Evolutionary conservation across 164 flowering plant species (phyloP).

Genomic region (Dillenia turbinata): DNA sequence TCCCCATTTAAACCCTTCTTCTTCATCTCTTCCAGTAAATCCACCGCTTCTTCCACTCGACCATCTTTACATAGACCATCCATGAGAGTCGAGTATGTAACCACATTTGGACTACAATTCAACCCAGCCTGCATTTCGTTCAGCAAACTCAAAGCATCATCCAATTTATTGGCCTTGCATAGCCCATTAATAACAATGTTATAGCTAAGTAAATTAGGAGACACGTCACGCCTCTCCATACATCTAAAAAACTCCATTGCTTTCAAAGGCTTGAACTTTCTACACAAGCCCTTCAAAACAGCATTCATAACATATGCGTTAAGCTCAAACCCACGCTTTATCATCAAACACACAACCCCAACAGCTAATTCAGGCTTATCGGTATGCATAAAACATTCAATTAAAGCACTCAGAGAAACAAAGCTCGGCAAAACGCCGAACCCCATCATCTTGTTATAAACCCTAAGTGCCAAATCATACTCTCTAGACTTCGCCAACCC

Average conservation of each 20-base stretch:
- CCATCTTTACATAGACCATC: slow-evolving; percentile 53
- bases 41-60: slow-evolving; percentile 41
- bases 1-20: slow-evolving; percentile 40
- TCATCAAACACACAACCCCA: slow-evolving; percentile 51
- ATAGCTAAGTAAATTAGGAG: slow-evolving; percentile 45
- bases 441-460: slow-evolving; percentile 37
- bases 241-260: slow-evolving; percentile 41
- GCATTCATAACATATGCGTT: slow-evolving; percentile 35
- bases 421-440: slow-evolving; percentile 28
- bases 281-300: slow-evolving; percentile 53
- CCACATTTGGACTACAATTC: slow-evolving; percentile 34
- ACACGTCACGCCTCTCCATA: slow-evolving; percentile 23
- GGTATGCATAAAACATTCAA: slow-evolving; percentile 40
- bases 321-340: slow-evolving; percentile 50
- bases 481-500: slow-evolving; percentile 34
- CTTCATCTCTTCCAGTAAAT: slow-evolving; percentile 48
- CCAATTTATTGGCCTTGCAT: slow-evolving; percentile 45
- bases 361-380: slow-evolving; percentile 27
- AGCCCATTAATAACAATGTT: slow-evolving; percentile 54
- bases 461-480: slow-evolving; percentile 35
- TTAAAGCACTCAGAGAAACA: slow-evolving; percentile 33
- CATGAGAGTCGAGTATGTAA: slow-evolving; percentile 42
- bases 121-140: slow-evolving; percentile 31
- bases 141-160: slow-evolving; percentile 36
- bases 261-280: slow-evolving; percentile 23